These are phyloP conservation scores for Pseudogymnoascus sp. DNA, from an alignment of 2,329 filamentous ascomycete species.

Conservation along the genomic window DNA sequence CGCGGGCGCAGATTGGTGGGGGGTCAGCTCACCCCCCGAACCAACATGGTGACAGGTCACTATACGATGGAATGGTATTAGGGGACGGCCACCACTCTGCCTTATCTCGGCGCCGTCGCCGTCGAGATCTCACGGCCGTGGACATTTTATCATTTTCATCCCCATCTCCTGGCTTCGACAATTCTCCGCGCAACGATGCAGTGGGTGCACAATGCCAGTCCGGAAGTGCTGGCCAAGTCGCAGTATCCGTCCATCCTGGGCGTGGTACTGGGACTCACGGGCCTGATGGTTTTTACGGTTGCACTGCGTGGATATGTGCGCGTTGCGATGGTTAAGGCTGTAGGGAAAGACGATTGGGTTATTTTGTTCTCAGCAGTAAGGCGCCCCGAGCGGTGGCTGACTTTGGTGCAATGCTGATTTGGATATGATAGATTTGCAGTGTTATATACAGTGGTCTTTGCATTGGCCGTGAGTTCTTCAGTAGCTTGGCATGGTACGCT, in stretches of 20 bases:
- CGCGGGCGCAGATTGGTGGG: neutral
- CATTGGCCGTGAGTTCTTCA: constrained; percentile 37
- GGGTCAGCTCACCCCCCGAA: neutral
- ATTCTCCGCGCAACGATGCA: constrained; percentile 31
- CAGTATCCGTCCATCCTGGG: constrained; percentile 41
- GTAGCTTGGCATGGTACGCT: neutral
- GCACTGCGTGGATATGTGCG: constrained; percentile 33
- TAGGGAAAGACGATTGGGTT: constrained; percentile 38
- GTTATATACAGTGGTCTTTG: constrained; percentile 42
- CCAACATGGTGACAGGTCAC: constrained; percentile 2
- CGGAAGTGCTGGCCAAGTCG: constrained; percentile 38
- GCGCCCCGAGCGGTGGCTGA: constrained; percentile 20
- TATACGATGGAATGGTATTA: neutral
- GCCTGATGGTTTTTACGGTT: constrained; percentile 36
- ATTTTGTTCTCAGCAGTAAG: constrained; percentile 30
- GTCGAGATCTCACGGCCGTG: neutral
- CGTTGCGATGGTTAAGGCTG: constrained; percentile 36
- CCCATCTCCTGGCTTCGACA: neutral
- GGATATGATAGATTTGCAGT: constrained; percentile 8
- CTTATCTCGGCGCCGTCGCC: neutral
- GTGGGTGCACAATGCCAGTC: constrained; percentile 43
- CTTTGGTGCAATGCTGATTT: neutral
- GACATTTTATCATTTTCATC: neutral
- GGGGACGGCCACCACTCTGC: neutral
- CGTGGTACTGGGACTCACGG: constrained; percentile 38